Conservation (phyloP, 2,329 filamentous ascomycete genomes). For the Thielaviopsis populi region DNA sequence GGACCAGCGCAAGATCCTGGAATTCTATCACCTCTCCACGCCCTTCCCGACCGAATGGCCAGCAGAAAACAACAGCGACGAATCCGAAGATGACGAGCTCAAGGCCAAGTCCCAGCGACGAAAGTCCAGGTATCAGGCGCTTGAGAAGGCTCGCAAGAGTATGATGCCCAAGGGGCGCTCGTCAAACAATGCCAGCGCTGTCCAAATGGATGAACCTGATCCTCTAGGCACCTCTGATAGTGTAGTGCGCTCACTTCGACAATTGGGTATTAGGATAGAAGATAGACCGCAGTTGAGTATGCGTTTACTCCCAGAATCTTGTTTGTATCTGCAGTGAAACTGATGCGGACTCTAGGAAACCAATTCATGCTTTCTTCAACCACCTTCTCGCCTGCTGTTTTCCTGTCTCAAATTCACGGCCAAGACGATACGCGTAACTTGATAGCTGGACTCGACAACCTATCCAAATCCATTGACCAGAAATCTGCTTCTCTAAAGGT, state of each 20-base stretch:
- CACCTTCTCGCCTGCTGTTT: constrained; percentile 81
- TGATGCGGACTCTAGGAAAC: constrained; percentile 42
- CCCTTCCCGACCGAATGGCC: constrained; percentile 79
- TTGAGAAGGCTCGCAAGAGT: constrained; percentile 58
- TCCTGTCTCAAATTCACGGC: constrained; percentile 82
- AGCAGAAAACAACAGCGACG: constrained; percentile 56
- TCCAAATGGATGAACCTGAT: constrained; percentile 85
- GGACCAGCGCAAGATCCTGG: constrained; percentile 63
- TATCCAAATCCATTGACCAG: constrained; percentile 87
- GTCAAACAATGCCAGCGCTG: constrained; percentile 43
- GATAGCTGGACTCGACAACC: constrained; percentile 64
- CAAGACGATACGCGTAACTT: constrained; percentile 70
- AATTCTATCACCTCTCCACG: constrained; percentile 74
- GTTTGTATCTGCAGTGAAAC: constrained; percentile 1
- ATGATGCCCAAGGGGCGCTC: constrained; percentile 33
- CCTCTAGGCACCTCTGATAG: constrained; percentile 78
- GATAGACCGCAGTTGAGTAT: constrained; percentile 64
- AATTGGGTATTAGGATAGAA: constrained; percentile 64
- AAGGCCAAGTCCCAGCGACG: constrained; percentile 38
- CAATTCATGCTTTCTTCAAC: constrained; percentile 92
- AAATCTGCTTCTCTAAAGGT: constrained; percentile 95
- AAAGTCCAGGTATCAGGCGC: constrained; percentile 69
- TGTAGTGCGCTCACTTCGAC: constrained; percentile 65
- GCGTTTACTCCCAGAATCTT: constrained; percentile 23
- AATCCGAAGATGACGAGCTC: constrained; percentile 43